phyloP scores from a whole-genome alignment of 1,284 basidiomycete species.

The Inonotus obliquus region DNA sequence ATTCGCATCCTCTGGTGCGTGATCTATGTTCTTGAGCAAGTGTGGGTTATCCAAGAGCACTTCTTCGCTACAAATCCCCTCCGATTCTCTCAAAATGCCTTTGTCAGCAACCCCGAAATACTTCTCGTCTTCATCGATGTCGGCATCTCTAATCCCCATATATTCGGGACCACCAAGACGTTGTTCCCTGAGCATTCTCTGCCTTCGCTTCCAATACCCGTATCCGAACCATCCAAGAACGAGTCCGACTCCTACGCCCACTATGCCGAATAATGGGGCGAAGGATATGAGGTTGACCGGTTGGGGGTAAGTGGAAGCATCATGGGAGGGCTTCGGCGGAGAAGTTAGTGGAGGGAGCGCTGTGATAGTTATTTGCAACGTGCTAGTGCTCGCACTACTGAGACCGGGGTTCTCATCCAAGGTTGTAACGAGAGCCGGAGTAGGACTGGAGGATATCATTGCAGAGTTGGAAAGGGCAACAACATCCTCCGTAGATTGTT shows the following conservation, averaged over 20 bases:
- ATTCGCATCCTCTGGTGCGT: background rate
- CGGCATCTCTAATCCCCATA: background rate
- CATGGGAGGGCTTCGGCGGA: conserved; percentile 23
- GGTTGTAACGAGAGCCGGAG: background rate
- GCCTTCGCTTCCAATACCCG: conserved; percentile 10
- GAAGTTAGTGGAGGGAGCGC: conserved; percentile 36
- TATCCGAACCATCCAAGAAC: conserved; percentile 11
- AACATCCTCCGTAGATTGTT: background rate
- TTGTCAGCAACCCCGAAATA: background rate
- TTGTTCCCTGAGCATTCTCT: background rate
- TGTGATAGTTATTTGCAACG: conserved; percentile 29
- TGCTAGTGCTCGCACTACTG: background rate
- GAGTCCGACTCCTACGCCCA: conserved; percentile 34
- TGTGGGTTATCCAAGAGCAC: background rate
- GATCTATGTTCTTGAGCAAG: background rate
- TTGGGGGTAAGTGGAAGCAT: conserved; percentile 12
- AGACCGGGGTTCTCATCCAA: conserved; percentile 1
- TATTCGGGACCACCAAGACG: conserved; percentile 11
- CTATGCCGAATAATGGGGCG: conserved; percentile 35
- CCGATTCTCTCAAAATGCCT: background rate
- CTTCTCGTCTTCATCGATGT: background rate
- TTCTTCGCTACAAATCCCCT: background rate
- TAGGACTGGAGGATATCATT: background rate
- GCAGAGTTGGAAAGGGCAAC: background rate
- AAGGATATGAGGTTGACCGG: conserved; percentile 35